Evolutionary conservation across 345 rosid genomes (phyloP), one percentile per base, ranked within the genome.

Genomic region (Rhizophora mangle): DNA sequence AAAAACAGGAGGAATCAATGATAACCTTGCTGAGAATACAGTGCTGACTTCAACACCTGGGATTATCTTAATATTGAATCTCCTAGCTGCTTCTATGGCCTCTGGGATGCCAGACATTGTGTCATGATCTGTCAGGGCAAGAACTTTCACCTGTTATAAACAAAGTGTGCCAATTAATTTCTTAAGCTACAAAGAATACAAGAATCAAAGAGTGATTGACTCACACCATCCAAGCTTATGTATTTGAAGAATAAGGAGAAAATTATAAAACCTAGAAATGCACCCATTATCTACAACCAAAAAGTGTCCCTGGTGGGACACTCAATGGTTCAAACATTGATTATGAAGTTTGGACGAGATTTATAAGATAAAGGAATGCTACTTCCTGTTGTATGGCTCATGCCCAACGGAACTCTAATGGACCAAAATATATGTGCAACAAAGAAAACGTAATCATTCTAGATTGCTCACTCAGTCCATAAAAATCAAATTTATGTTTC

Each of bases 41-140:
- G 97, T 89, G 81, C 99, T 95, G 77, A 95, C 92, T 78, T 95
- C 99, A 60, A 95, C 80, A 31, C 99, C 98, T 0, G 98, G 99
- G 57, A 95, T 92, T 69, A 95, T 88, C 84, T 90, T 95, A 57
- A 95, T 86, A 72, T 91, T 80, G 52, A 81, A 90, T 79, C 82
- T 86, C 31, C 83, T 79, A 60, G 90, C 98, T 46, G 96, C 86
- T 80, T 95, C 98, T 18, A 86, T 59, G 64, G 99, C 99, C 75
- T 95, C 97, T 0, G 97, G 96, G 22, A 95, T 71, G 52, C 97
- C 99, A 72, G 87, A 75, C 87, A 94, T 74, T 0, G 97, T 94
- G 75, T 91, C 98, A 66, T 94, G 98, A 83, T 94, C 98, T 18
- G 98, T 94, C 70, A 94, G 82, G 80, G 97, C 82, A 74, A 94